Conservation (phyloP, 306 rosid genomes). For the Begonia peltatifolia region DNA sequence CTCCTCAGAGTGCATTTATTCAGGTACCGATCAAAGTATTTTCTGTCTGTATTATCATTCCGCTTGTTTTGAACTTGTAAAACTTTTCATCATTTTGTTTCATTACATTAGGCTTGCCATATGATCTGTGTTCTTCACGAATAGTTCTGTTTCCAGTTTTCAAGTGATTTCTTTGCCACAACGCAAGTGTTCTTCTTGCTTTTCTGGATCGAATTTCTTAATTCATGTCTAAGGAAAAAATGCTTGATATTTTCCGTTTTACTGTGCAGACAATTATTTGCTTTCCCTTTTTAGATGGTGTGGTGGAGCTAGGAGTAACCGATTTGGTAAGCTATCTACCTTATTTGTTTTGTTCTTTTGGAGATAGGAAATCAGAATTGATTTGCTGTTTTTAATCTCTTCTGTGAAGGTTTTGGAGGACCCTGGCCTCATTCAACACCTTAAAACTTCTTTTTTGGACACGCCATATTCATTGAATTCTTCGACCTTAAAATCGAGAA, state of each 20-base stretch:
- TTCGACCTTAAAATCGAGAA: too few species aligned
- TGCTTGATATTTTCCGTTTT: slow-evolving; percentile 9
- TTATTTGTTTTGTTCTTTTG: not conserved
- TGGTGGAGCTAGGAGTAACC: slow-evolving; percentile 56
- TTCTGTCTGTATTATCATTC: too few species aligned
- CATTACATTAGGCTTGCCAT: too few species aligned
- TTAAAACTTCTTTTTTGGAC: slow-evolving; percentile 42
- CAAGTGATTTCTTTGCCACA: too few species aligned
- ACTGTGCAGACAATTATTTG: slow-evolving; percentile 63
- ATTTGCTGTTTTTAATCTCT: not conserved
- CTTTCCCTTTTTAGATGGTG: slow-evolving; percentile 73
- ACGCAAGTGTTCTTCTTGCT: too few species aligned
- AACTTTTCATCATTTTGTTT: too few species aligned
- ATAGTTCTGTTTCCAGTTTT: too few species aligned
- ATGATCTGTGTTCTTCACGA: too few species aligned
- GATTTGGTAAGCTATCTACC: slow-evolving; percentile 26
- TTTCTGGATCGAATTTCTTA: too few species aligned
- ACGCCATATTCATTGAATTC: slow-evolving; percentile 17
- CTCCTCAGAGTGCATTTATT: slow-evolving; percentile 73
- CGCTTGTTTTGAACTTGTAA: too few species aligned
- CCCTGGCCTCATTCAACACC: slow-evolving; percentile 35
- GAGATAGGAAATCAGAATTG: slow-evolving; percentile 3
- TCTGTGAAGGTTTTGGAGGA: slow-evolving; percentile 56
- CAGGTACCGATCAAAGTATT: slow-evolving; percentile 28
- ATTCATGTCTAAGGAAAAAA: too few species aligned